Base-by-base conservation (phyloP, 352 stramenopile genomes). In the Globisporangium okanoganense region DNA sequence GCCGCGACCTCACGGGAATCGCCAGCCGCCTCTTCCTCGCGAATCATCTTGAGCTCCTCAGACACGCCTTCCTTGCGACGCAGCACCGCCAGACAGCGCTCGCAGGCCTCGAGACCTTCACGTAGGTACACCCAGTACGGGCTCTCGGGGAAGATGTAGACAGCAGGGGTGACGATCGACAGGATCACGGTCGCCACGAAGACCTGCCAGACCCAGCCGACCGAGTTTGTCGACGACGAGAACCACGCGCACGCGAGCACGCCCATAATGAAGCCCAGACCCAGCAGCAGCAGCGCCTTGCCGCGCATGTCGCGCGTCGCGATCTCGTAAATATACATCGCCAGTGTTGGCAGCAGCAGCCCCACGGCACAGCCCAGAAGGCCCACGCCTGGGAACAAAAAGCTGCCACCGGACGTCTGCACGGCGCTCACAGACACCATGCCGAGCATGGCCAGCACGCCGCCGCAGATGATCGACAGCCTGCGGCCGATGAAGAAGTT, bases 261-360 rank as follows among this genome's bases (percentile, higher is more conserved):
- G 31, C 85, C 85, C 2, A 85, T 58, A 55, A 88, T 72, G 29
- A 92, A 92, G 22, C 82, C 81, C 63, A 85, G 67, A 16, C 81
- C 85, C 0, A 95, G 67, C 54, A 92, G 70, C 43, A 95, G 66
- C 58, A 95, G 56, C 43, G 82, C 80, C 69, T 93, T 93, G 57
- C 82, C 77, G 44, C 85, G 83, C 83, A 93, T 93, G 38, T 93
- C 83, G 8, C 73, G 78, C 41, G 85, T 92, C 13, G 85, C 90
- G 48, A 95, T 88, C 62, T 95, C 85, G 67, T 90, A 95, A 49
- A 93, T 90, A 70, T 95, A 95, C 48, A 90, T 82, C 24, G 82
- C 72, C 25, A 95, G 67, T 5, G 85, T 88, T 33, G 84, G 85
- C 43, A 93, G 40, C 22, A 95, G 57, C n/a, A 91, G 58, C 45